phyloP scores from a whole-genome alignment of 192 early-diverging fungal species.

The Backusella mclennaniae region DNA sequence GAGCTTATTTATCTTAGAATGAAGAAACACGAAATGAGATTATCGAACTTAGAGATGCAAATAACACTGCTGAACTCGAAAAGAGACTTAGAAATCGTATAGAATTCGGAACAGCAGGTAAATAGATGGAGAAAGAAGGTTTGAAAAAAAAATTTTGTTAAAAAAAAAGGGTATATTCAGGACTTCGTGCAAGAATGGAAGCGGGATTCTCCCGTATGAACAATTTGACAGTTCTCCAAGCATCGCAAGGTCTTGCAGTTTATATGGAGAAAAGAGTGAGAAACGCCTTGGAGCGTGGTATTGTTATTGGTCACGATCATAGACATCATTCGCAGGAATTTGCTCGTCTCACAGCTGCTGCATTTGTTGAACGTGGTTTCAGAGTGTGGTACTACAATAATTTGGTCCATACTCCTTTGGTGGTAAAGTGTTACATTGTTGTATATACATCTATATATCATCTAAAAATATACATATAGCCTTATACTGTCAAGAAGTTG shows the following conservation, averaged over 20 bases:
- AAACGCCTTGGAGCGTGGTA: constrained; percentile 62
- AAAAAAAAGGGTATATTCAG: constrained; percentile 25
- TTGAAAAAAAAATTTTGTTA: not conserved
- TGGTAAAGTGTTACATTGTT: constrained; percentile 30
- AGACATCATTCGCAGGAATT: constrained; percentile 84
- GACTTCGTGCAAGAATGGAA: constrained; percentile 90
- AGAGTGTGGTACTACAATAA: constrained; percentile 75
- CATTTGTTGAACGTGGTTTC: constrained; percentile 76
- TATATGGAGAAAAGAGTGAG: constrained; percentile 63
- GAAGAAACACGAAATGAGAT: constrained; percentile 62
- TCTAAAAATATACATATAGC: constrained; percentile 33
- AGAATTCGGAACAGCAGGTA: constrained; percentile 86
- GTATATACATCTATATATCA: not conserved
- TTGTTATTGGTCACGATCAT: constrained; percentile 94
- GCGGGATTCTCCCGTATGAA: constrained; percentile 95
- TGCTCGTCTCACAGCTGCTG: constrained; percentile 79
- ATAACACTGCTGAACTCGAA: constrained; percentile 51
- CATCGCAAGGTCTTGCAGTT: constrained; percentile 80
- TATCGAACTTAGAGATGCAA: constrained; percentile 40
- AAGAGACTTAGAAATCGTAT: constrained; percentile 59
- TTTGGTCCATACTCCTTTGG: constrained; percentile 84
- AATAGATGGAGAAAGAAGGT: not conserved
- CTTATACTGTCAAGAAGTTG: constrained; percentile 79
- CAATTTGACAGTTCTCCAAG: constrained; percentile 89
- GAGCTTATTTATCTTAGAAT: constrained; percentile 42